Conservation (phyloP, 2,329 filamentous ascomycete species). For the Cryphonectria carpinicola region DNA sequence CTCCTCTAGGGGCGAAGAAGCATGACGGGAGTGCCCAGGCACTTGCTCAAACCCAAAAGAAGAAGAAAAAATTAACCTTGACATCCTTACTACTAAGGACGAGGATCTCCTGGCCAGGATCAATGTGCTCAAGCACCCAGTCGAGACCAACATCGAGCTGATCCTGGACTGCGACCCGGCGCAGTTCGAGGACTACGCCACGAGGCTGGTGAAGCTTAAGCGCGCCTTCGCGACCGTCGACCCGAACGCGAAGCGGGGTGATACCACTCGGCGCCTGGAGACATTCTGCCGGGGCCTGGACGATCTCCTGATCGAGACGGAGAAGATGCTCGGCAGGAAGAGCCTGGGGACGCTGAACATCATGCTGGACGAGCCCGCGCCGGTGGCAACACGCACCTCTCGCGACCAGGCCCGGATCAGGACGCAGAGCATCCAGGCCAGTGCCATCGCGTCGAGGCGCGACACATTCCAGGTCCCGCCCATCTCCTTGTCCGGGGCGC, state of each 20-base stretch:
- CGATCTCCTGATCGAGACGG: constrained; percentile 14
- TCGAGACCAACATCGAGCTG: constrained; percentile 12
- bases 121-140: constrained; percentile 4
- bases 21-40: background rate
- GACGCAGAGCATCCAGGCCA: constrained; percentile 13
- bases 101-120: constrained; percentile 10
- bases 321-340: constrained; percentile 10
- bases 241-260: background rate
- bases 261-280: constrained; percentile 6
- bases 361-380: constrained; percentile 7
- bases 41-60: background rate
- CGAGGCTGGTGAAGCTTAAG: constrained; percentile 11
- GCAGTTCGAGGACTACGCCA: constrained; percentile 7
- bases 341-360: constrained; percentile 12
- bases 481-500: background rate
- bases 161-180: constrained; percentile 10
- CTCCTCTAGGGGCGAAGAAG: background rate
- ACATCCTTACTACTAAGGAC: background rate
- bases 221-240: background rate
- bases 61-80: background rate
- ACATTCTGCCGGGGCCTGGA: constrained; percentile 13
- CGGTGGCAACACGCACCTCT: constrained; percentile 4
- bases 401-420: constrained; percentile 14
- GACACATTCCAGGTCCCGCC: background rate
- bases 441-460: constrained; percentile 7